A percentile compares a stretch with the other conserved stretches of the same genome.
phyloP scores from a whole-genome alignment of 2,329 filamentous ascomycete species.

The Botryotinia narcissicola region DNA sequence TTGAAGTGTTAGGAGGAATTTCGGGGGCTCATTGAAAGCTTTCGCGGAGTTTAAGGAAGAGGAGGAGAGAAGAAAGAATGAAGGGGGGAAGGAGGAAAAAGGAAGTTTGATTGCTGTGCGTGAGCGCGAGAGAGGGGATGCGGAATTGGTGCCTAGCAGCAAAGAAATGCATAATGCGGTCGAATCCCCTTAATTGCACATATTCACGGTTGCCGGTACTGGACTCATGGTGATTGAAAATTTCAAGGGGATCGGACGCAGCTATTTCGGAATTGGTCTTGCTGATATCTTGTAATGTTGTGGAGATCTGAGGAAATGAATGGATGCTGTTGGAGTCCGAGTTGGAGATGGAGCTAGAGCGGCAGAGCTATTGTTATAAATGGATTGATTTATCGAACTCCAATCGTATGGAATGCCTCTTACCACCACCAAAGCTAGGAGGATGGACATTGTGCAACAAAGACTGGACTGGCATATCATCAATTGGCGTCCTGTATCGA shows the following conservation, averaged over 20 bases:
- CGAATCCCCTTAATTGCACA: background rate
- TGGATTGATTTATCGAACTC: background rate
- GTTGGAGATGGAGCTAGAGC: no score
- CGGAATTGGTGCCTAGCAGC: no score
- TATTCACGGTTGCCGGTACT: background rate
- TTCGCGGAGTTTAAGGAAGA: background rate
- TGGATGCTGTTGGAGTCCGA: no score
- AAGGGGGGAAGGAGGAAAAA: no score
- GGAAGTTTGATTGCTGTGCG: no score
- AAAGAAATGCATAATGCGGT: background rate
- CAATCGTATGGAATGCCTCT: background rate
- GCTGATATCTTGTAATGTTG: background rate
- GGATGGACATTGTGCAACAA: background rate
- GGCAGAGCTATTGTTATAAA: no score
- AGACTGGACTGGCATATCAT: background rate
- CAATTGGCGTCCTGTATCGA: background rate
- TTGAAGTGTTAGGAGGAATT: background rate
- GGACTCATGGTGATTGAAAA: background rate
- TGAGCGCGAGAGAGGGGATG: no score
- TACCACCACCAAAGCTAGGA: background rate
- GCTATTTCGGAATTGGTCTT: background rate
- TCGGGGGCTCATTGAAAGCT: accelerated
- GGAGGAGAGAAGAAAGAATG: background rate
- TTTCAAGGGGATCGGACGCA: background rate
- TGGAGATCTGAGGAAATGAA: no score